Base-by-base conservation (phyloP, 2,329 filamentous ascomycete genomes). In the Penicillium expansum region DNA sequence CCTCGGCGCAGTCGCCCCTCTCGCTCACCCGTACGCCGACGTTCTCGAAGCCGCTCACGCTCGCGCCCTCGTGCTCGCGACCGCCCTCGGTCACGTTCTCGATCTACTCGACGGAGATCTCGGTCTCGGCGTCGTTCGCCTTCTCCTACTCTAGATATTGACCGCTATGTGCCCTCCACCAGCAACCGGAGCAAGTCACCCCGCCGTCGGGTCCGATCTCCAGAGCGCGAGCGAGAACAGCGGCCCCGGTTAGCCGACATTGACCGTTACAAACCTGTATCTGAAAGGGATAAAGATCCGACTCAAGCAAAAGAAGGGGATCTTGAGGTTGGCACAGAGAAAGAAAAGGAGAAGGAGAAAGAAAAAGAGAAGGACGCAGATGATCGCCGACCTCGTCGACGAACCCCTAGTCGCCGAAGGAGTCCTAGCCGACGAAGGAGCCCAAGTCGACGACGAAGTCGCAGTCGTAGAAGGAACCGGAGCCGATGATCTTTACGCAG, bases 261-360 rank as follows among this genome's bases (percentile, higher is more conserved):
- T 59, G 77, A 80, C 62, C 72, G 78, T 24, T 80, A 80, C 59
- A 72, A 79, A 22, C 78, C 78, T 43, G 71, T 67, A 16, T 72
- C 70, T 20, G 69, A 68, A 47, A 59, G 65, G 41, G 67, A 69
- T 27, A 66, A 69, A 18, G 70, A 70, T 24, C 55, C 55, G 32
- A 58, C 64, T n/a, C 64, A 42, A 58, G 55, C 65, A 59, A 35
- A 68, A 55, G 52, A 50, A 58, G 52, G 62, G 57, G 45, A 52
- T 29, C 4, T 30, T 11, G 54, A 52, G 16, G 29, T 29, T 18
- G 29, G 20, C 33, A 18, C 22, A 16, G 41, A 39, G n/a, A 45
- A 44, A 6, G 43, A 33, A 3, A 48, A 39, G 41, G 37, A 56
- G 41, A 35, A 48, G 59, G 57, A 66, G 57, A 22, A 67, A 52